Evolutionary conservation across 2,329 filamentous ascomycete species (phyloP), one percentile per base, ranked within the genome.

Genomic region (Neofusicoccum parvum): DNA sequence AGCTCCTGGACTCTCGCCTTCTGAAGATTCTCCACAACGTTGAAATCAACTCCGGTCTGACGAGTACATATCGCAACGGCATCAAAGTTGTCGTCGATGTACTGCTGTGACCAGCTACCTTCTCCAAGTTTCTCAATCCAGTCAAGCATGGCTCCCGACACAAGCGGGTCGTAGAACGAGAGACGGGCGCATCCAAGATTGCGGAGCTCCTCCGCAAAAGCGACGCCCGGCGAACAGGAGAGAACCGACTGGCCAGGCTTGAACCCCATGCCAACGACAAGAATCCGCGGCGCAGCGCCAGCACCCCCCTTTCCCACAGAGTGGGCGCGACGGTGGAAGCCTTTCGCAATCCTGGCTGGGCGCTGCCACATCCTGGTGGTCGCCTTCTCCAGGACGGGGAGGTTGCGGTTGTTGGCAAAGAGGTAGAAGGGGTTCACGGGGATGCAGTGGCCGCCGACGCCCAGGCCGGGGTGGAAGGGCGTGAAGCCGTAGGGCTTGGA

Each of bases 361-460:
- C 82, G 78, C 5, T 74, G 59, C 59, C 59, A 62, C 56, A 83
- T 84, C 54, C 71, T 78, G 46, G 80, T 78, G 1, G 81, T 78
- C 0, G 82, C 82, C 2, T 76, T 72, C 53, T 80, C 70, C 2
- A 86, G 74, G 0, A 86, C 71, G 2, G 84, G 84, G 60, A 85
- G 80, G 3, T 69, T 69, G 3, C 67, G 69, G 14, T 74, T 70
- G 68, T 75, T 80, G 69, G 79, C 79, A 10, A 86, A 73, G 17
- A 86, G 74, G 68, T 86, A 86, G 74, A 80, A 80, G 0, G 84
- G 84, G 66, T 86, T 86, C 67, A 86, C 79, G 0, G 84, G 84
- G 65, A 86, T 86, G 67, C 84, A 86, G 71, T 86, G 84, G 0
- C 85, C 84, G 1, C 84, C 84, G 5, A 86, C 84, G 10, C 84